These are phyloP conservation scores for Cyberlindnera suaveolens DNA, from an alignment of 805 yeast species.

Conservation along the genomic window DNA sequence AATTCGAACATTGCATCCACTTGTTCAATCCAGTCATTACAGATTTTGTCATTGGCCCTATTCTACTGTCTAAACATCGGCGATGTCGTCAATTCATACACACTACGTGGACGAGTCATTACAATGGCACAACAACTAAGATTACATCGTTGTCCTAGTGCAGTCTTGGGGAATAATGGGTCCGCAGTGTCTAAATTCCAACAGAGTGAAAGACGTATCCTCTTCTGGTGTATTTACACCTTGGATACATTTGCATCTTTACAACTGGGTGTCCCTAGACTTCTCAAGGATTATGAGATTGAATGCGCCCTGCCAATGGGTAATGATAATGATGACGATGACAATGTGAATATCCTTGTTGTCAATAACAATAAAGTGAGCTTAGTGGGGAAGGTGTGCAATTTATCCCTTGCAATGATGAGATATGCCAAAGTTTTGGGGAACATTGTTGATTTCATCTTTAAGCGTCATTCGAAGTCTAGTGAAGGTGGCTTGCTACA, in stretches of 20 bases:
- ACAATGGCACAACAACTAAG: slow-evolving; percentile 84
- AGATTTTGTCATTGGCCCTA: slow-evolving; percentile 60
- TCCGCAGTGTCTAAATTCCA: slow-evolving; percentile 58
- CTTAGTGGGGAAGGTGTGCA: slow-evolving; percentile 65
- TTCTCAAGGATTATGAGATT: slow-evolving; percentile 73
- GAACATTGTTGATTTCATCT: slow-evolving; percentile 62
- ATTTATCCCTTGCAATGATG: slow-evolving; percentile 57
- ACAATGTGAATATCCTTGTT: slow-evolving; percentile 49
- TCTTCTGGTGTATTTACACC: slow-evolving; percentile 80
- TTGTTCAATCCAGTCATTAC: slow-evolving; percentile 64
- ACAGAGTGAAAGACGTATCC: slow-evolving; percentile 75
- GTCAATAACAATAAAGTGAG: slow-evolving; percentile 54
- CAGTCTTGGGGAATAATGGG: slow-evolving; percentile 63
- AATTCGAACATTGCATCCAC: slow-evolving; percentile 53
- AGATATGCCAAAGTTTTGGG: slow-evolving; percentile 70
- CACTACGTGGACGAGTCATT: slow-evolving; percentile 65
- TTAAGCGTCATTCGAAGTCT: slow-evolving; percentile 40
- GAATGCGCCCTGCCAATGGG: slow-evolving; percentile 80
- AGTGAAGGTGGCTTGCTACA: slow-evolving; percentile 14
- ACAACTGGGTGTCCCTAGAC: slow-evolving; percentile 75
- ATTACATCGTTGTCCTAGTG: slow-evolving; percentile 81
- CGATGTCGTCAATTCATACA: slow-evolving; percentile 67
- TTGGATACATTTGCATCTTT: slow-evolving; percentile 72
- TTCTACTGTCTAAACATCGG: slow-evolving; percentile 70
- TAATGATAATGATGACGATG: slow-evolving; percentile 34